Evolutionary conservation across 129 eudicot genomes (phyloP), one percentile per base, ranked within the genome.

Genomic region (Helianthus annuus): DNA sequence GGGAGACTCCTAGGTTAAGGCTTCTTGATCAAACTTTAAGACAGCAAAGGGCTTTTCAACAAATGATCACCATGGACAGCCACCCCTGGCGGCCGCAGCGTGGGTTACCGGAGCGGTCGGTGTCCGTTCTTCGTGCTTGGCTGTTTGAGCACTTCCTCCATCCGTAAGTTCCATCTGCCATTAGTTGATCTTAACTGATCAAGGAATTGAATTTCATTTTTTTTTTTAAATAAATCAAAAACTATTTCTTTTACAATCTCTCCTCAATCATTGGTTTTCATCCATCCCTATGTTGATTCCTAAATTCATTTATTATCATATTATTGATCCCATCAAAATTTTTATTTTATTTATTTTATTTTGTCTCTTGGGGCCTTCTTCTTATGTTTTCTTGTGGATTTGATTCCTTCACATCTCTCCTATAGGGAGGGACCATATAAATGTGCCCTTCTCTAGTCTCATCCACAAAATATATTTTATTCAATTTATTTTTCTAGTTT

Each of bases 11-110:
- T 1, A 81, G 97, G 66, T 73, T 95, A 24, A 83, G 95, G 79
- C 80, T 95, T 72, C 91, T 95, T 64, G 99, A 95, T 81, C 99
- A 95, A 79, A 95, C 88, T 32, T 10, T 95, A 11, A 84, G 99
- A 54, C 95, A 91, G 58, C 99, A 91, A 78, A 85, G 77, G 48
- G 99, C 97, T 16, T 81, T 88, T 19, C 99, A 95, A 64, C 99
- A 95, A 66, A 91, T 91, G 97, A 83, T 70, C 80, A 83, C 87
- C 80, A 85, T 91, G 90, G 99, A 95, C 55, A 83, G 70, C 56
- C 99, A 95, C 68, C 99, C 99, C 8, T 95, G 99, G 99, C 81
- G 99, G 39, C 99, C 99, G 1, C 97, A 91, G 58, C 88, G 99
- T 3, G 99, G 99, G 7, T 66, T 95, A 44, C 99, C 99, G 0